Evolutionary conservation across 1,284 basidiomycete genomes (phyloP).

Genomic region (Neotropicomus parvogracilis): DNA sequence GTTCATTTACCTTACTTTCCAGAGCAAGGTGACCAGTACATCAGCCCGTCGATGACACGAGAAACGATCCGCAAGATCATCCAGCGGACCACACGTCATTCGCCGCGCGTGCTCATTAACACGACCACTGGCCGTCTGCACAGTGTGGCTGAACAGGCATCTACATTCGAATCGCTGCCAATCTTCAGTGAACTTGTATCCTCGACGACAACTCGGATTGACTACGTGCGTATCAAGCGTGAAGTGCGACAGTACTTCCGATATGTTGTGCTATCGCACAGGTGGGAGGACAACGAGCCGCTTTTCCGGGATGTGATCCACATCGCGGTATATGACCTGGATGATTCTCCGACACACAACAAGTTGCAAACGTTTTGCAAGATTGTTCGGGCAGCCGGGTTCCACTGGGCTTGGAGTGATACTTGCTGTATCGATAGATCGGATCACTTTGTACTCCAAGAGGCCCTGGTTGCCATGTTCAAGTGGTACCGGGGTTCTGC

Average conservation of each 20-base stretch:
- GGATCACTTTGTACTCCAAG: not conserved
- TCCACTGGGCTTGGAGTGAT: not conserved
- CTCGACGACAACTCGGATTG: not conserved
- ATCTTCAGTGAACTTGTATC: not conserved
- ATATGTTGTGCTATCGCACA: not conserved
- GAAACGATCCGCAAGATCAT: not conserved
- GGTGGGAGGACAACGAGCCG: not conserved
- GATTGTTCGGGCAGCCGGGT: not conserved
- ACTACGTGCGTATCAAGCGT: not conserved
- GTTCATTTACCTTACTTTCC: not conserved
- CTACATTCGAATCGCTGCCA: not conserved
- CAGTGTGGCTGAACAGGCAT: not conserved
- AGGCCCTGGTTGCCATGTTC: not conserved
- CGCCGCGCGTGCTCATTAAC: not conserved
- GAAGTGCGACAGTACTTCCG: not conserved
- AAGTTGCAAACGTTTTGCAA: constrained; percentile 1
- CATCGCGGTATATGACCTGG: not conserved
- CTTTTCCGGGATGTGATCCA: not conserved
- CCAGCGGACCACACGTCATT: not conserved
- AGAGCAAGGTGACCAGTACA: not conserved
- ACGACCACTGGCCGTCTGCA: not conserved
- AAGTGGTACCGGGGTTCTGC: not conserved
- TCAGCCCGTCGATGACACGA: not conserved
- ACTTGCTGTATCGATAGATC: not conserved
- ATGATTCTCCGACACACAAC: not conserved